These are phyloP conservation scores for Agrocybe praecox DNA, from an alignment of 768 basidiomycete genomes.

Conservation along the genomic window DNA sequence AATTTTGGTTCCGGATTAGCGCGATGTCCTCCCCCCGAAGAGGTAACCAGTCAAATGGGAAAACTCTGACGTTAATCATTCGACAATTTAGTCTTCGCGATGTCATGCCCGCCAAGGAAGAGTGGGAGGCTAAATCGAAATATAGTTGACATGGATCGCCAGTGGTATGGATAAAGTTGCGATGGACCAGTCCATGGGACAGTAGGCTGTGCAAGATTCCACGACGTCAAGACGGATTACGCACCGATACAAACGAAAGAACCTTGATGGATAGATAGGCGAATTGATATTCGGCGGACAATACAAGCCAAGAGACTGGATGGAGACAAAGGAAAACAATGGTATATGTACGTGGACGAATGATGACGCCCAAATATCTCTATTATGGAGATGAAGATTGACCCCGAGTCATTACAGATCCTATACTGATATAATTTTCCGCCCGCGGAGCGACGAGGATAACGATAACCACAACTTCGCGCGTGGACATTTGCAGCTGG, in stretches of 20 bases:
- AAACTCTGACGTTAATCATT: neutral
- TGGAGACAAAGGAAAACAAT: neutral
- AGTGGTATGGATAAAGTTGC: neutral
- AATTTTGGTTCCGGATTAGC: too few relatives aligned
- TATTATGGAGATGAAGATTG: neutral
- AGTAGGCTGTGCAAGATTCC: neutral
- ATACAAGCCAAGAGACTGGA: constrained; percentile 14
- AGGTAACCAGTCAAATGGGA: neutral
- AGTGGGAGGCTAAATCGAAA: neutral
- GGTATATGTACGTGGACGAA: neutral
- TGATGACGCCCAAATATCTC: neutral
- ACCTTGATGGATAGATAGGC: neutral
- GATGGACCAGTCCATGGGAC: constrained; percentile 14
- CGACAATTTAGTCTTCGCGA: neutral
- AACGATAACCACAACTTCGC: neutral
- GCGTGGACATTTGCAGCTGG: neutral
- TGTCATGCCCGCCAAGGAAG: neutral
- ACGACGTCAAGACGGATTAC: constrained; percentile 9
- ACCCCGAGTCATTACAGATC: neutral
- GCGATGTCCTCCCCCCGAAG: neutral
- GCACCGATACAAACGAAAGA: neutral
- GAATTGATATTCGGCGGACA: constrained; percentile 8
- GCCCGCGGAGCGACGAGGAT: constrained; percentile 4
- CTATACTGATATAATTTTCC: neutral
- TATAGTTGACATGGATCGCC: neutral